Percentiles rank a stretch among this genome's conserved stretches.
phyloP scores from a whole-genome alignment of 1,284 basidiomycete genomes.

The Hortiboletus rubellus region DNA sequence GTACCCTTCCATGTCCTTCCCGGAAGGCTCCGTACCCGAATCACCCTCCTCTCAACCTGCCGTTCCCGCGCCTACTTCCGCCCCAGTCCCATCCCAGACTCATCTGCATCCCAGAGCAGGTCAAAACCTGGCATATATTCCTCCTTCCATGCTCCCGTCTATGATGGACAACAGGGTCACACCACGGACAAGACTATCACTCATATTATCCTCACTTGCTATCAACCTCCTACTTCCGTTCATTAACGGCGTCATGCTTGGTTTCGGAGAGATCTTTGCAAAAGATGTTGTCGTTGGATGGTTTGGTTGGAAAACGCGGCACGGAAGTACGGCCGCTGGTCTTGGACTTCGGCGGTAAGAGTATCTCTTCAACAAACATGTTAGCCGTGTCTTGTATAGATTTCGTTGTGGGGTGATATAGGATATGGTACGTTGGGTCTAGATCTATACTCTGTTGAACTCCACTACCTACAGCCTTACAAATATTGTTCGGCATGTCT shows the following conservation, averaged over 20 bases:
- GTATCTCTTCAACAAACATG: background rate
- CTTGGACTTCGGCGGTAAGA: constrained; percentile 39
- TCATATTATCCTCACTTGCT: constrained; percentile 79
- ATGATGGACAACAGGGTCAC: constrained; percentile 74
- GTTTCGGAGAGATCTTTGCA: constrained; percentile 97
- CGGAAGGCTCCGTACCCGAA: constrained; percentile 52
- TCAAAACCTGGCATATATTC: constrained; percentile 28
- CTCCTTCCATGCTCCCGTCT: constrained; percentile 71
- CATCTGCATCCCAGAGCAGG: background rate
- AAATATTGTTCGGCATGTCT: constrained; percentile 55
- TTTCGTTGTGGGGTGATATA: background rate
- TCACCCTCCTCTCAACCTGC: constrained; percentile 40
- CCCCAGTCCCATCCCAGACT: constrained; percentile 19
- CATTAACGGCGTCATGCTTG: constrained; percentile 97
- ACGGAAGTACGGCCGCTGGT: constrained; percentile 29
- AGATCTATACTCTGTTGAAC: constrained; percentile 20
- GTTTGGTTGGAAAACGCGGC: constrained; percentile 46
- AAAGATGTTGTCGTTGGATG: constrained; percentile 79
- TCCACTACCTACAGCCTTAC: constrained; percentile 40
- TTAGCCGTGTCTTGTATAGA: background rate
- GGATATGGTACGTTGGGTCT: background rate
- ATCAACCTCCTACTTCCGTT: constrained; percentile 95
- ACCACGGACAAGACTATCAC: constrained; percentile 62
- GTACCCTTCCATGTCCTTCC: constrained; percentile 73
- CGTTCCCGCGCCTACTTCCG: constrained; percentile 28